Percentiles rank a stretch among this genome's conserved stretches.
Evolutionary conservation across 164 flowering plant species (phyloP).

Genomic region (Vitis rotundifolia): DNA sequence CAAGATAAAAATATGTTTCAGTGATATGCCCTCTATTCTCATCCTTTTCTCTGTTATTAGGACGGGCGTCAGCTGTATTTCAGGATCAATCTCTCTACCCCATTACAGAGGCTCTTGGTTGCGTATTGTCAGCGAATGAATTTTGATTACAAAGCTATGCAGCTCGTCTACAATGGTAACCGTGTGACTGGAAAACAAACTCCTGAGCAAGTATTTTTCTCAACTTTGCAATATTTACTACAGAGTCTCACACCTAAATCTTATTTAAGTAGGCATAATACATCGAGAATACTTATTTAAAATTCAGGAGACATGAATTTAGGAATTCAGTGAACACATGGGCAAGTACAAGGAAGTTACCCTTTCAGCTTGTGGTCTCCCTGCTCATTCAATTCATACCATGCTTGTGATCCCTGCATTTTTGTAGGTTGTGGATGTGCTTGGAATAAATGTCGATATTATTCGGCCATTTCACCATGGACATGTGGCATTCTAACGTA

Average conservation of each 20-base stretch:
- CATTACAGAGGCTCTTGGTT: background rate
- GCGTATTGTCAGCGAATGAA: background rate
- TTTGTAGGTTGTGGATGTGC: background rate
- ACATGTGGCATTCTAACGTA: background rate
- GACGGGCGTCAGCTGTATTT: background rate
- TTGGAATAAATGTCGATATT: background rate
- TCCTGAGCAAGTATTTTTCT: background rate
- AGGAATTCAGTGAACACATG: background rate
- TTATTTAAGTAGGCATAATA: background rate
- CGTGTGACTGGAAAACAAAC: background rate
- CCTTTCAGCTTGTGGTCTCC: background rate
- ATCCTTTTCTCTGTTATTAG: background rate
- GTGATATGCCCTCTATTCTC: background rate
- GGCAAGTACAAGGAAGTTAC: background rate
- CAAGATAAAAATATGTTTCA: background rate
- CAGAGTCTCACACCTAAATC: too few species aligned
- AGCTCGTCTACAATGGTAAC: background rate
- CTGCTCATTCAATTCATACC: background rate
- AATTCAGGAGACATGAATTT: too few species aligned
- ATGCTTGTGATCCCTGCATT: background rate
- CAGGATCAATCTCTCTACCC: background rate
- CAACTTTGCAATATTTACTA: background rate
- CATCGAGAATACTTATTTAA: background rate
- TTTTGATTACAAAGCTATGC: background rate
- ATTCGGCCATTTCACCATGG: background rate